These are phyloP conservation scores for Sideroxylon spinosum DNA, from an alignment of 179 eudicot species.

Conservation along the genomic window DNA sequence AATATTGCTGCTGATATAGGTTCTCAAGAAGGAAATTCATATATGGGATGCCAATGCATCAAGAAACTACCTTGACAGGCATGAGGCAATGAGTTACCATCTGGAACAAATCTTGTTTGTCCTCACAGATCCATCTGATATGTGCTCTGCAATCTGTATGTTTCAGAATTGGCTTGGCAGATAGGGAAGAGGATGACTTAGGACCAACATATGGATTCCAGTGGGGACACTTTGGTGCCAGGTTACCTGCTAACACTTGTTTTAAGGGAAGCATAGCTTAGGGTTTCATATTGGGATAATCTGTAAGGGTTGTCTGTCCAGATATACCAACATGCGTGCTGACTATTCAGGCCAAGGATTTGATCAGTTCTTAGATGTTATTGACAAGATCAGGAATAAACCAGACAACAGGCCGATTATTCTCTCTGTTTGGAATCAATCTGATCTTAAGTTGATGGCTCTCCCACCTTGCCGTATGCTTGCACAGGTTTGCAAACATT, in stretches of 20 bases:
- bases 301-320: slow-evolving; percentile 22
- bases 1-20: slow-evolving; percentile 27
- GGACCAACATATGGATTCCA: slow-evolving; percentile 93
- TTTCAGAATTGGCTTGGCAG: slow-evolving; percentile 68
- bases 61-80: slow-evolving; percentile 76
- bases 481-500: slow-evolving; percentile 49
- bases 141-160: slow-evolving; percentile 1
- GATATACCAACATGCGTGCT: slow-evolving; percentile 81
- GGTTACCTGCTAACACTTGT: slow-evolving; percentile 24
- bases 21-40: slow-evolving; percentile 70
- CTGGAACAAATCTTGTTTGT: background rate
- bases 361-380: slow-evolving; percentile 80
- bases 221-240: slow-evolving; percentile 95
- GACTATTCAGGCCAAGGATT: slow-evolving; percentile 85
- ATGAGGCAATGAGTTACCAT: background rate
- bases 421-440: slow-evolving; percentile 91
- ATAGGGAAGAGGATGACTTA: slow-evolving; percentile 84
- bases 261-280: background rate
- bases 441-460: slow-evolving; percentile 78
- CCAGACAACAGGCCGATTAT: slow-evolving; percentile 80
- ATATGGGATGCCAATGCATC: slow-evolving; percentile 96
- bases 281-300: background rate
- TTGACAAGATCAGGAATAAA: slow-evolving; percentile 71
- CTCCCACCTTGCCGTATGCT: slow-evolving; percentile 93
- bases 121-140: background rate